Evolutionary conservation across 1,139 yeast species (phyloP).

Genomic region (Taphrina sp.): DNA sequence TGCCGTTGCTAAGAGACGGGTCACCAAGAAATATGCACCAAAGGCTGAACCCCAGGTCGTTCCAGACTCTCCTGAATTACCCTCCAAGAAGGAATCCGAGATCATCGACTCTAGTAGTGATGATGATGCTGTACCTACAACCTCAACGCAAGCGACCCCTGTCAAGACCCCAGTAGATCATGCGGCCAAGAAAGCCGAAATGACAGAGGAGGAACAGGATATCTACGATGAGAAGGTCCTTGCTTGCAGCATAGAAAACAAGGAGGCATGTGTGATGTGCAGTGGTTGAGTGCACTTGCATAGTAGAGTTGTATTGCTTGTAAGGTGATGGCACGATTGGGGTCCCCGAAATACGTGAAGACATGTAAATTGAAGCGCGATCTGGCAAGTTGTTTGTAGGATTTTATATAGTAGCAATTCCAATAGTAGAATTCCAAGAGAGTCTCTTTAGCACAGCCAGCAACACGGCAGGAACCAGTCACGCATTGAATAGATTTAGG

Average conservation of each 20-base stretch:
- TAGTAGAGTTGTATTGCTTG: no score
- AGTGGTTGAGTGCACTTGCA: no score
- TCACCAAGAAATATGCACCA: slow-evolving; percentile 25
- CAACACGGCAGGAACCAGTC: no score
- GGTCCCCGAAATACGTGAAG: no score
- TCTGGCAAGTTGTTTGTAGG: no score
- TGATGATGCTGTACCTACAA: slow-evolving; percentile 35
- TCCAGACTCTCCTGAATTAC: slow-evolving; percentile 26
- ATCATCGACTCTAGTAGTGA: slow-evolving; percentile 30
- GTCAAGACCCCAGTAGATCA: slow-evolving; percentile 32
- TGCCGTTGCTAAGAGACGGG: slow-evolving; percentile 37
- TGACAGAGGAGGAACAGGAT: slow-evolving; percentile 51
- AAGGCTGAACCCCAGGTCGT: slow-evolving; percentile 39
- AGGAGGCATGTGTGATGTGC: slow-evolving; percentile 98
- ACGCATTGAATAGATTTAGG: no score
- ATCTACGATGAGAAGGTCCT: slow-evolving; percentile 89
- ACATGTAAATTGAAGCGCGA: no score
- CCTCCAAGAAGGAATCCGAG: slow-evolving; percentile 27
- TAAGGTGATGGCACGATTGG: no score
- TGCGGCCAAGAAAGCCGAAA: slow-evolving; percentile 39
- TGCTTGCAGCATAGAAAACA: slow-evolving; percentile 95
- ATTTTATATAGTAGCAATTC: no score
- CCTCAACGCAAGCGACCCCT: slow-evolving; percentile 37
- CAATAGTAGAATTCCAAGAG: no score
- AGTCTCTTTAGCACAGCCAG: no score